Percentiles rank a stretch among this genome's conserved stretches.
Conservation (phyloP, 805 yeast species). For the Candida alai region DNA sequence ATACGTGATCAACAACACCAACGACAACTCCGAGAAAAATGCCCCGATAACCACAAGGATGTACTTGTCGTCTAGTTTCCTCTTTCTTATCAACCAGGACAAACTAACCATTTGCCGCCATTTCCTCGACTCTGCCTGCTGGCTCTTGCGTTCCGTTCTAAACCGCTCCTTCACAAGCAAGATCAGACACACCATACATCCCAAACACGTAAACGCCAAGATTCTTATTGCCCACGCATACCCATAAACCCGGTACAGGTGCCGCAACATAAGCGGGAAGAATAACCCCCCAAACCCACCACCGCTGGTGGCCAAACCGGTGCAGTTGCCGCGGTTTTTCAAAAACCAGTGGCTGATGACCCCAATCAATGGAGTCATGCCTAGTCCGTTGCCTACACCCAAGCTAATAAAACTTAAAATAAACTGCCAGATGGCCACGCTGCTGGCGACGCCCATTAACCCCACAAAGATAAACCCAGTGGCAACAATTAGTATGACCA, state of each 20-base stretch:
- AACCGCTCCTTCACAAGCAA: constrained; percentile 27
- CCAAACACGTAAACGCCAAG: constrained; percentile 32
- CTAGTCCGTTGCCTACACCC: constrained; percentile 58
- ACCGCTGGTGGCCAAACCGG: constrained; percentile 63
- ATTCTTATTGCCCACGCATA: constrained; percentile 58
- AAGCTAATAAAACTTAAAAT: constrained; percentile 52
- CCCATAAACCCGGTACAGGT: constrained; percentile 45
- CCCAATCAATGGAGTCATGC: constrained; percentile 59
- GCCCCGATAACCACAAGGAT: constrained; percentile 27
- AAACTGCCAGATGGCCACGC: constrained; percentile 55
- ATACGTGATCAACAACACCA: constrained; percentile 27
- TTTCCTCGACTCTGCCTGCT: too few species aligned
- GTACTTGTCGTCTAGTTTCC: constrained; percentile 18
- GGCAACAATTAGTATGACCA: constrained; percentile 39
- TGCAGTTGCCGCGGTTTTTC: constrained; percentile 48
- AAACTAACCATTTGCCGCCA: background rate
- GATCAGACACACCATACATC: constrained; percentile 20
- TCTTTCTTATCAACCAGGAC: too few species aligned
- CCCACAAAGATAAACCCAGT: constrained; percentile 44
- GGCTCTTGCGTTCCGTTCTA: too few species aligned
- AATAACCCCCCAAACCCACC: constrained; percentile 65
- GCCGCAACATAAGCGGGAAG: constrained; percentile 51
- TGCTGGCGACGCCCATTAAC: constrained; percentile 53
- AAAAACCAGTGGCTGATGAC: constrained; percentile 66
- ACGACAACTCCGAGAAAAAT: constrained; percentile 26